These are phyloP conservation scores for Dittrichia graveolens DNA, from an alignment of 129 eudicot species.

Conservation along the genomic window DNA sequence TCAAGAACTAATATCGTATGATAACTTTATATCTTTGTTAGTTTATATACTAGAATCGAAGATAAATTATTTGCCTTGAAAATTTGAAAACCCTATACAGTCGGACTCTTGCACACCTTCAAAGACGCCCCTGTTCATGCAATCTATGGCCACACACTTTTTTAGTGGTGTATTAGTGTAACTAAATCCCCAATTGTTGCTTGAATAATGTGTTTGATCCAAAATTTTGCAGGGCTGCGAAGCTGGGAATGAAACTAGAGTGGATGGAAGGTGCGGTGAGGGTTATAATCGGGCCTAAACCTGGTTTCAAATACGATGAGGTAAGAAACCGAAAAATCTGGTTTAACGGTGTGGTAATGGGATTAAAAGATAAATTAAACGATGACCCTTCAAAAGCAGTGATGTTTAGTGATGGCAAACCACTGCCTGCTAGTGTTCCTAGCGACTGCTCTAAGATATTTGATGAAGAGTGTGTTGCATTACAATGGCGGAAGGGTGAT, in stretches of 20 bases:
- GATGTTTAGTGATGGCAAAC: slow-evolving; percentile 66
- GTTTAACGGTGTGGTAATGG: slow-evolving; percentile 37
- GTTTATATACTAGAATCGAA: too few species aligned
- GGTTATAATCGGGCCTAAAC: slow-evolving; percentile 43
- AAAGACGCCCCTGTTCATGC: too few species aligned
- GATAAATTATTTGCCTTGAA: too few species aligned
- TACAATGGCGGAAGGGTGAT: slow-evolving; percentile 83
- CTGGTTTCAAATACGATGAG: slow-evolving; percentile 29
- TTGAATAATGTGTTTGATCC: background rate
- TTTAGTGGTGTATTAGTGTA: background rate
- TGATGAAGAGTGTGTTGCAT: slow-evolving; percentile 69
- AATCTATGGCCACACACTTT: too few species aligned
- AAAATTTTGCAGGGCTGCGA: slow-evolving; percentile 34
- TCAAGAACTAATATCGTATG: too few species aligned
- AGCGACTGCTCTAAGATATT: slow-evolving; percentile 56
- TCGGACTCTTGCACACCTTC: too few species aligned
- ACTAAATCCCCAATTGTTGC: background rate
- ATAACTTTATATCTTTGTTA: too few species aligned
- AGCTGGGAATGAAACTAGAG: slow-evolving; percentile 37
- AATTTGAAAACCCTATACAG: too few species aligned
- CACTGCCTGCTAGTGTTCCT: slow-evolving; percentile 48
- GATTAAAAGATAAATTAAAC: slow-evolving; percentile 57
- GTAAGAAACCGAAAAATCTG: slow-evolving; percentile 30
- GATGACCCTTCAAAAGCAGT: slow-evolving; percentile 64
- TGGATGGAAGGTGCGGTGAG: slow-evolving; percentile 37